A percentile compares a stretch with the other conserved stretches of the same genome.
These are phyloP conservation scores for Mycena sanguinolenta DNA, from an alignment of 768 basidiomycete species.

Conservation along the genomic window DNA sequence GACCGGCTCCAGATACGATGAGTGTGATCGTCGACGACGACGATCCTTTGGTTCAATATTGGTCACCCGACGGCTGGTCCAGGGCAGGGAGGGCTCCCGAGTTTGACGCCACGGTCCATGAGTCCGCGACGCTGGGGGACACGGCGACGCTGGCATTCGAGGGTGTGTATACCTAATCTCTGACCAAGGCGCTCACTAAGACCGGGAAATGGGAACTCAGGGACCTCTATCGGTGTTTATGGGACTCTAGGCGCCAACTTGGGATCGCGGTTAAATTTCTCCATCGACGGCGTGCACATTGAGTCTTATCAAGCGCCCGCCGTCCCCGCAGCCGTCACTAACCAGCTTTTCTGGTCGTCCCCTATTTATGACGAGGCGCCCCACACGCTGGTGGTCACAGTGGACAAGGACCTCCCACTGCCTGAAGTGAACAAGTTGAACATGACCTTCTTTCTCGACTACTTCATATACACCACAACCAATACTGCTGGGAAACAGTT, in stretches of 20 bases:
- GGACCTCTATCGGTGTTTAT: slow-evolving; percentile 13
- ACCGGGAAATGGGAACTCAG: background rate
- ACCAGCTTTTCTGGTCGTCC: slow-evolving; percentile 13
- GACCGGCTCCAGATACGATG: too few relatives aligned
- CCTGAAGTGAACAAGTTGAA: background rate
- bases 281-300: background rate
- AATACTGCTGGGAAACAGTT: background rate
- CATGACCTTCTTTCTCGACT: slow-evolving; percentile 6
- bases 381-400: slow-evolving; percentile 5
- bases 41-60: slow-evolving; percentile 13
- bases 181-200: background rate
- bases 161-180: background rate
- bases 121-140: slow-evolving; percentile 1
- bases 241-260: background rate
- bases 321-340: background rate
- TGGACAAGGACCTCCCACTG: background rate
- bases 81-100: background rate
- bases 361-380: background rate
- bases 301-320: background rate
- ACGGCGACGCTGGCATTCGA: slow-evolving; percentile 8
- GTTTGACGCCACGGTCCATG: background rate
- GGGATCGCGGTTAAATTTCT: background rate
- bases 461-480: slow-evolving; percentile 4
- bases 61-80: slow-evolving; percentile 4
- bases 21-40: slow-evolving; percentile 18